These are phyloP conservation scores for Arabis alpina DNA, from an alignment of 345 rosid genomes.

Conservation along the genomic window DNA sequence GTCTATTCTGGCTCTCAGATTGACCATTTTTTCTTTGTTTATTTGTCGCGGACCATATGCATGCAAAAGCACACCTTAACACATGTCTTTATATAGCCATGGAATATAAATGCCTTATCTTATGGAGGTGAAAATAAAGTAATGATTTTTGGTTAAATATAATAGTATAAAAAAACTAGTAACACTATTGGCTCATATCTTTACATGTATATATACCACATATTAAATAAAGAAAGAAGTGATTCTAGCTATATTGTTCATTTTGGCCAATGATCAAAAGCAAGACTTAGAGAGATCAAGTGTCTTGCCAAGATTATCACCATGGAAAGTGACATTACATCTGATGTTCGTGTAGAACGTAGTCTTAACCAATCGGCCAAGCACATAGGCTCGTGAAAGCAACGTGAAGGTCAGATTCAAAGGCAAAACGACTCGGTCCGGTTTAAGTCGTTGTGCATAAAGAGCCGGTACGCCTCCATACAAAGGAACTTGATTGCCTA, in stretches of 20 bases:
- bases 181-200: not conserved
- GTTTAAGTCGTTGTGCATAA: constrained; percentile 44
- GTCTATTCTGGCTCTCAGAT: too few species aligned
- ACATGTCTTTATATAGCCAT: too few species aligned
- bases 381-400: constrained; percentile 77
- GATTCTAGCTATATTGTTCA: not conserved
- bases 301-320: constrained; percentile 65
- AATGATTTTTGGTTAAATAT: too few species aligned
- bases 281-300: constrained; percentile 59
- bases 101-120: too few species aligned
- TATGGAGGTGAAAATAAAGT: too few species aligned
- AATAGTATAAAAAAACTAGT: too few species aligned
- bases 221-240: not conserved
- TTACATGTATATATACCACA: constrained; percentile 5
- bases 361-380: constrained; percentile 67
- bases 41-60: too few species aligned
- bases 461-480: constrained; percentile 74
- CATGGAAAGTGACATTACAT: constrained; percentile 62
- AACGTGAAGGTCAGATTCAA: constrained; percentile 69
- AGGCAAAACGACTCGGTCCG: constrained; percentile 56
- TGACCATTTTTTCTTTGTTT: too few species aligned
- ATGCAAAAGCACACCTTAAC: too few species aligned
- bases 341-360: constrained; percentile 54
- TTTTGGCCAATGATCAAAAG: constrained; percentile 44
- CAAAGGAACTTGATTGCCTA: constrained; percentile 70